Percentiles rank a stretch among this genome's conserved stretches.
Evolutionary conservation across 805 yeast species (phyloP).

Genomic region (Lipomyces japonicus): DNA sequence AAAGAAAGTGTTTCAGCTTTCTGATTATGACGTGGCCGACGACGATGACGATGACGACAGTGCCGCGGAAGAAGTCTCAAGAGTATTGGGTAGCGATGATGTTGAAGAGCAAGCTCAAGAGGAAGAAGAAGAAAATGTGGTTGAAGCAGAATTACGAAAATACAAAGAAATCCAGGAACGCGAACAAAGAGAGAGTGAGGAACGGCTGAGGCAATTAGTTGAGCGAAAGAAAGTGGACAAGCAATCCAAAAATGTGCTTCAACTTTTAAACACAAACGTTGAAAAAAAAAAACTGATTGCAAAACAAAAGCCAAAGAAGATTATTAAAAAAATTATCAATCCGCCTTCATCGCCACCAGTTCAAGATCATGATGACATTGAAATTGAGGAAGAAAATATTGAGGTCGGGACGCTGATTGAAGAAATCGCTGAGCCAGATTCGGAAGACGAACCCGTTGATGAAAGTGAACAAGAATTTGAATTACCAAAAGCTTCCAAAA

Average conservation of each 20-base stretch:
- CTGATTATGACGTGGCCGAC: not conserved
- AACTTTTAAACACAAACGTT: too few species aligned
- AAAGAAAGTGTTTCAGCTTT: conserved; percentile 3
- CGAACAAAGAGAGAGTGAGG: conserved; percentile 19
- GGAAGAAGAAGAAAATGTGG: conserved; percentile 9
- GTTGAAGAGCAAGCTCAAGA: conserved; percentile 1
- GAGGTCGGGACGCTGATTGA: not conserved
- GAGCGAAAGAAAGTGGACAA: not conserved
- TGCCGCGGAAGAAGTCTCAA: conserved; percentile 7
- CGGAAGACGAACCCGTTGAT: not conserved
- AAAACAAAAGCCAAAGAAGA: not conserved
- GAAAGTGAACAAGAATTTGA: conserved; percentile 5
- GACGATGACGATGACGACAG: conserved; percentile 7
- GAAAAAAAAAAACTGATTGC: too few species aligned
- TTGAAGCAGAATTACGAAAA: conserved; percentile 11
- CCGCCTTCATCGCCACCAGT: not conserved
- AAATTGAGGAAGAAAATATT: conserved; percentile 11
- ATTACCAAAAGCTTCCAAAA: too few species aligned
- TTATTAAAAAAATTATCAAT: not conserved
- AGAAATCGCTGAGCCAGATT: not conserved
- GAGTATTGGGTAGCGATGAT: not conserved
- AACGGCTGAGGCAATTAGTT: conserved; percentile 4
- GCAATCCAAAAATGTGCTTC: too few species aligned
- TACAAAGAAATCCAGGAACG: conserved; percentile 22
- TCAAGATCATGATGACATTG: conserved; percentile 8